Evolutionary conservation across 2,329 filamentous ascomycete genomes (phyloP).

Genomic region (Curvularia sp.): DNA sequence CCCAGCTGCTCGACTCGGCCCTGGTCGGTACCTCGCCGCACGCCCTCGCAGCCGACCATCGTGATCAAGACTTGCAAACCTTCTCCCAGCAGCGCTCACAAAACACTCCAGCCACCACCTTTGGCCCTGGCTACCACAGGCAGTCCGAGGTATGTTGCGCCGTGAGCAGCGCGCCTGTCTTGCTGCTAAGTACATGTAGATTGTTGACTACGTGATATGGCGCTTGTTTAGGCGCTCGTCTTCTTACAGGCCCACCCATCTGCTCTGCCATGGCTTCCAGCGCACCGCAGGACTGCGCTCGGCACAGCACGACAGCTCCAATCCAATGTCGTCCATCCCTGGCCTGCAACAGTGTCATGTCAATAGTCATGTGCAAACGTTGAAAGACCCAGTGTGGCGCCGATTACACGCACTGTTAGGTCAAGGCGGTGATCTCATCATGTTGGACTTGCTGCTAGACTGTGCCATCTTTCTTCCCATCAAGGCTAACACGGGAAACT

Average conservation of each 20-base stretch:
- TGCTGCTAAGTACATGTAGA: constrained; percentile 43
- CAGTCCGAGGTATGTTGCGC: constrained; percentile 54
- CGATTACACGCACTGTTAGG: constrained; percentile 77
- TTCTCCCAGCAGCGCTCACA: constrained; percentile 56
- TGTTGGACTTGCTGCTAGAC: constrained; percentile 78
- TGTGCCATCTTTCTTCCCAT: constrained; percentile 77
- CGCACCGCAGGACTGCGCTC: constrained; percentile 50
- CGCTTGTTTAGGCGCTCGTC: constrained; percentile 70
- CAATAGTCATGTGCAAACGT: constrained; percentile 71
- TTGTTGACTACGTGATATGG: constrained; percentile 68
- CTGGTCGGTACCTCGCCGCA: constrained; percentile 63
- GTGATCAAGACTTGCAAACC: constrained; percentile 50
- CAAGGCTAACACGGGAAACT: constrained; percentile 66
- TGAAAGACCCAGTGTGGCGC: constrained; percentile 78
- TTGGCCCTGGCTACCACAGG: constrained; percentile 43
- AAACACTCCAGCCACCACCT: constrained; percentile 37
- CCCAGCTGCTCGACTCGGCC: constrained; percentile 70
- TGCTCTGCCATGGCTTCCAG: constrained; percentile 85
- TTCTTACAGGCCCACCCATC: constrained; percentile 67
- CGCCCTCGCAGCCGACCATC: constrained; percentile 42
- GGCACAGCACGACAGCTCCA: constrained; percentile 38
- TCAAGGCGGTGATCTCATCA: constrained; percentile 74
- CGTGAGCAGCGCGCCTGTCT: neutral
- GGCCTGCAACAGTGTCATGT: constrained; percentile 69
- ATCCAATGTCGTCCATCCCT: constrained; percentile 62